Percentiles rank a stretch among this genome's conserved stretches.
These are phyloP conservation scores for Tephrocybe rancida DNA, from an alignment of 768 basidiomycete genomes.

Conservation along the genomic window DNA sequence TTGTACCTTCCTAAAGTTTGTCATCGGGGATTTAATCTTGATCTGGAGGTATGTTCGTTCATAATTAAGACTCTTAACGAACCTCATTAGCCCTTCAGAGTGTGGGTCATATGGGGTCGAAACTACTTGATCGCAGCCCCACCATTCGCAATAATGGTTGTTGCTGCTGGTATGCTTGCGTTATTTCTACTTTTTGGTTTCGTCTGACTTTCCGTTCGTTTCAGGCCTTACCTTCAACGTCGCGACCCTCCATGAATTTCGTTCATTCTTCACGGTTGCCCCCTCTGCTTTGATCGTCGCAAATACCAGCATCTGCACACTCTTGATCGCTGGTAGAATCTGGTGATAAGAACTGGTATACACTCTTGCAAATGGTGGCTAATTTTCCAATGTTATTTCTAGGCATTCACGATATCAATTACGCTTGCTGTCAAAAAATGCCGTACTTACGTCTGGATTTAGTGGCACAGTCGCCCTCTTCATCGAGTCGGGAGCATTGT, in stretches of 20 bases:
- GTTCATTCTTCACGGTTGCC: constrained; percentile 9
- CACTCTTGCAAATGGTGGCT: no score
- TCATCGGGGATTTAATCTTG: constrained; percentile 16
- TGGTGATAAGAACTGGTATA: constrained; percentile 5
- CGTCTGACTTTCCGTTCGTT: background rate
- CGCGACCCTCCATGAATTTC: constrained; percentile 2
- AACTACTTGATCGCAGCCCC: constrained; percentile 13
- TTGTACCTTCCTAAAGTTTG: constrained; percentile 7
- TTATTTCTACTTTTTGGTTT: background rate
- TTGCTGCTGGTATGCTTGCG: constrained; percentile 4
- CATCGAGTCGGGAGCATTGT: constrained; percentile 16
- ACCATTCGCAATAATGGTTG: constrained; percentile 12
- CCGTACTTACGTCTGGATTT: background rate
- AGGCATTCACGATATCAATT: constrained; percentile 15
- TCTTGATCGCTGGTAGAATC: constrained; percentile 16
- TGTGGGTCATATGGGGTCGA: constrained; percentile 19
- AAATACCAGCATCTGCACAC: constrained; percentile 18
- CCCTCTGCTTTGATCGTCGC: constrained; percentile 13
- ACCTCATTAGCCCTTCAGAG: background rate
- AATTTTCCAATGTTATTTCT: background rate
- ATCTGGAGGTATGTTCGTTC: constrained; percentile 16
- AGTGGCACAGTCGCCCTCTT: constrained; percentile 11
- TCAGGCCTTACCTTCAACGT: constrained; percentile 10
- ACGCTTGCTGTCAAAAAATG: background rate
- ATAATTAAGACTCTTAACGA: no score